Base-by-base conservation (phyloP, 2,329 filamentous ascomycete genomes). In the Bipolaris sorokiniana region DNA sequence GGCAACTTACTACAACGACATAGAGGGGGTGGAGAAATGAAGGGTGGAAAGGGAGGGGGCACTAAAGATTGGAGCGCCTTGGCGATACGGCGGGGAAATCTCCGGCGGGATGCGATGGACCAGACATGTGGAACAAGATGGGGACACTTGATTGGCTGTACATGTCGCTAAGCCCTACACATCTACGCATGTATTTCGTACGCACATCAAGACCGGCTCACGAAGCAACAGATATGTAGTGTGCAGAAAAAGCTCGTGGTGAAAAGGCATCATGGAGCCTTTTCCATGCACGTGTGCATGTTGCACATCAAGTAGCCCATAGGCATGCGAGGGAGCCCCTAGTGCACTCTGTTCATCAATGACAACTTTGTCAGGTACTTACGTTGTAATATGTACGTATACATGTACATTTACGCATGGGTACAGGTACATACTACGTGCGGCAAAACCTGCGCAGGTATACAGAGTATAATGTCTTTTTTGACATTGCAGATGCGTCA, bases 71-170 rank as follows among this genome's bases (percentile, higher is more conserved):
- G 31, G 20, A 48, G 38, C 46, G 15, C 6, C 46, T 48, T 38
- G 46, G 46, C 33, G 46, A 48, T 38, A 23, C 7, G n/a, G 46
- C 33, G 46, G 46, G 33, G 46, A 48, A 48, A 38, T 48, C 46
- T 38, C 46, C 33, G 33, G 46, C 33, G 22, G 22, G 20, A 26
- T 38, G 22, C 34, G 46, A 48, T 48, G 34, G 33, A 26, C 33
- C 34, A 28, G 22, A 23, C 9, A 16, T 16, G 33, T 37, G 46
- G 33, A 48, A 48, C 33, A 11, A 11, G 33, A 26, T 16, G 34
- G 3, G 13, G 16, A 5, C 15, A 11, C 15, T 6, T 48, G 33
- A 38, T 37, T 37, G 46, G 46, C 33, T 5, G 22, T 11, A 6
- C 46, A 26, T 7, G 9, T 48, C 33, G 46, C 31, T 38, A 48